Base-by-base conservation (phyloP, 73 alveolate species). In the Paramecium octaurelia region DNA sequence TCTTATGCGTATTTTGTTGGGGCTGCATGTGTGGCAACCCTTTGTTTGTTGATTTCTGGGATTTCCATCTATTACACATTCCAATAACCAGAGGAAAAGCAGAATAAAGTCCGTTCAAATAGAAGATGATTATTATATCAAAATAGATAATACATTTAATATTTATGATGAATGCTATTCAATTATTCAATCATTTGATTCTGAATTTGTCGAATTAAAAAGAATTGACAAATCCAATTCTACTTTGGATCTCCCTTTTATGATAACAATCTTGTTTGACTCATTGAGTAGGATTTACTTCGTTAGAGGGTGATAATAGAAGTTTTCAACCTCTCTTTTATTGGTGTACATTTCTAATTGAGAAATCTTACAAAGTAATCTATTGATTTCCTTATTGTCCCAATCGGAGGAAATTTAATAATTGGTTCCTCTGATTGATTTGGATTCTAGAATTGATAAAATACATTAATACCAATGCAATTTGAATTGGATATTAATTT, bases 201-300 rank as follows among this genome's bases (percentile, higher is more conserved):
- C 69, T 20, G 69, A n/a, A 64, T 64, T 64, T 64, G 46, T 64
- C 84, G 7, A 27, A 64, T 64, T 64, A 64, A 64, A 64, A 64
- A 64, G 84, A 64, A 64, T 64, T 27, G 84, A 64, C 84, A 64
- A 64, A 64, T 64, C 84, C 46, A 64, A 31, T 11, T 64, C 84
- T 34, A 31, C 50, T 34, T 64, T 64, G 8, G 84, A 23, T 6
- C 12, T 12, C 24, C 84, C 46, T 27, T 27, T 31, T 8, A 64
- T 64, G 84, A 64, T 64, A 27, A 64, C 46, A 40, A 64, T 23
- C 24, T 64, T 64, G 11, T 10, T 27, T 14, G 31, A 31, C 7
- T 34, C 27, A 64, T 64, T 64, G 31, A 27, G 84, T 64, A 27
- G 27, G 16, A 34, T 27, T 6, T 64, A 6, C 27, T 64, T 64